Evolutionary conservation across 345 rosid genomes (phyloP).

Genomic region (Dovyalis caffra): DNA sequence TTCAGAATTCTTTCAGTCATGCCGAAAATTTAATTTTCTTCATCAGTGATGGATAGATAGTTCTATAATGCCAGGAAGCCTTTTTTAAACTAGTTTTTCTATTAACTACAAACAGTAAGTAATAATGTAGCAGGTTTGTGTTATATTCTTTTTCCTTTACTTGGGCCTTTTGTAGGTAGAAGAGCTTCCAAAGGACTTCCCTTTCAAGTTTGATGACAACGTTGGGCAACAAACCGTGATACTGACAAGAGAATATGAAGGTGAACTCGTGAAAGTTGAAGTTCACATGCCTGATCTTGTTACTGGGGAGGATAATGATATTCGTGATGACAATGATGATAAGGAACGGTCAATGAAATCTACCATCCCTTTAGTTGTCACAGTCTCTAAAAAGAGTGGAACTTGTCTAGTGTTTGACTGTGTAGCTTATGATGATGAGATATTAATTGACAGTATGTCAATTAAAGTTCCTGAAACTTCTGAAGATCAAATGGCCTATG

Average conservation of each 20-base stretch:
- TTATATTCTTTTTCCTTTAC: not conserved
- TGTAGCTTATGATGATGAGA: constrained; percentile 64
- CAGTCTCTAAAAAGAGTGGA: constrained; percentile 59
- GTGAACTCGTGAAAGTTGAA: constrained; percentile 65
- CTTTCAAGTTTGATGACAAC: constrained; percentile 73
- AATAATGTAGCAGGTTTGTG: not conserved
- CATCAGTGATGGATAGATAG: not conserved
- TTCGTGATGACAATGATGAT: constrained; percentile 37
- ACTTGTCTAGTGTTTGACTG: constrained; percentile 59
- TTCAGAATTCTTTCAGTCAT: not conserved
- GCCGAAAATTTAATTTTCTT: not conserved
- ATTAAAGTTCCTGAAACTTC: constrained; percentile 48
- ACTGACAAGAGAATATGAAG: constrained; percentile 63
- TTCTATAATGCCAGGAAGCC: not conserved
- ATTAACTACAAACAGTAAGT: not conserved
- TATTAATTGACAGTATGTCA: constrained; percentile 56
- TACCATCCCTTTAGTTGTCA: constrained; percentile 61
- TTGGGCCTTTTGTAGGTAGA: constrained; percentile 39
- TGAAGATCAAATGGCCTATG: constrained; percentile 62
- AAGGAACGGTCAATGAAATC: constrained; percentile 46
- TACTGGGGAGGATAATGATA: constrained; percentile 48
- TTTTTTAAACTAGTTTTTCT: not conserved
- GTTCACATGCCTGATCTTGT: constrained; percentile 92
- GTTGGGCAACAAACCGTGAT: constrained; percentile 59
- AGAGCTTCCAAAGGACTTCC: constrained; percentile 61